Base-by-base conservation (phyloP, 2,329 filamentous ascomycete genomes). In the Capronia coronata region DNA sequence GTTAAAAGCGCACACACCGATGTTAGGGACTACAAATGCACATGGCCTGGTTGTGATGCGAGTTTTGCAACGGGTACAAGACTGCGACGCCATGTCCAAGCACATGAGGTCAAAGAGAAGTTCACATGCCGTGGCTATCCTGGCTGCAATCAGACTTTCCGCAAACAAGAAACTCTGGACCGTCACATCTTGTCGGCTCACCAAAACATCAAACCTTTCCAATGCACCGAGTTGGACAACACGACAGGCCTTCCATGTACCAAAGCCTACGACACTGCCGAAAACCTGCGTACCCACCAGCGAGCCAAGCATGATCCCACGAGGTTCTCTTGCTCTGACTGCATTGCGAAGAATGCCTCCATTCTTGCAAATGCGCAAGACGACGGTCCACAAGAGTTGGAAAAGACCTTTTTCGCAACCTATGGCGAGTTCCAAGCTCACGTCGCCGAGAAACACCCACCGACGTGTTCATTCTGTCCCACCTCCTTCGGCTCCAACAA, bases 141-240 rank as follows among this genome's bases (percentile, higher is more conserved):
- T 1, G 79, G 77, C 1, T 95, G 89, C 68, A 77, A 78, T 14
- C 79, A 87, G 68, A 81, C 80, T 16, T 97, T 96, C 66, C 80
- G 91, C 54, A 96, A 95, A 68, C 84, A 88, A 64, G 82, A 88
- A 57, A 94, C 89, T 0, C 75, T 96, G 13, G 82, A 90, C 64
- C 83, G 86, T 44, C 91, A 97, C 64, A 79, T 95, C 55, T 80
- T 83, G 46, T 79, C 80, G 8, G 83, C 82, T 10, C 91, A 97
- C 65, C 71, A 91, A 32, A 74, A 83, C 22, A 68, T 84, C 51
- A 80, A 83, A 39, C 81, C 87, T 0, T 94, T 82, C 61, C 74
- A 75, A 3, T 97, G 91, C 65, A 71, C 74, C 1, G 74, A 83
- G 49, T 57, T 75, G n/a, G 71, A 81, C 55, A 64, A 70, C 16